Conservation (phyloP, 495 filamentous ascomycete genomes). For the Parathielavia hyrcaniae region DNA sequence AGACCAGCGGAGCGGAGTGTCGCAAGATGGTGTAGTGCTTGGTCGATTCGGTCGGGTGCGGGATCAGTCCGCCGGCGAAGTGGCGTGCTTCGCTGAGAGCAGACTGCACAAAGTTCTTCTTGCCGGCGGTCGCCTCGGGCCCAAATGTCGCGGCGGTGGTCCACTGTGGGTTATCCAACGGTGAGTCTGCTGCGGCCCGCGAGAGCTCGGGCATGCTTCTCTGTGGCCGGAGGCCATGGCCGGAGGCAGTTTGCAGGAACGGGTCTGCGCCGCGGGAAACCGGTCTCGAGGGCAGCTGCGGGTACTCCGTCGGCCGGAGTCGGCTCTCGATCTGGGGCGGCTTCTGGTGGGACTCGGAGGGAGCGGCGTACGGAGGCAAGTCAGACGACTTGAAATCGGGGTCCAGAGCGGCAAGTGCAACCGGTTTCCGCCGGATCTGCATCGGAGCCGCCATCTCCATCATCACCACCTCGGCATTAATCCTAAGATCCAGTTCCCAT, state of each 20-base stretch:
- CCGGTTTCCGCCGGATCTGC: slow-evolving; percentile 13
- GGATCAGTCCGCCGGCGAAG: slow-evolving; percentile 57
- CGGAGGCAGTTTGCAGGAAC: not conserved
- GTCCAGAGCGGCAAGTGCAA: not conserved
- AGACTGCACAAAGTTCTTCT: slow-evolving; percentile 34
- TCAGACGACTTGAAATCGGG: not conserved
- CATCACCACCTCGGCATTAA: not conserved
- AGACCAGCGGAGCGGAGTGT: slow-evolving; percentile 56
- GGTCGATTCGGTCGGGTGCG: slow-evolving; percentile 56
- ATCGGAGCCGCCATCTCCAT: not conserved
- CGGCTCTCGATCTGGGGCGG: slow-evolving; percentile 9
- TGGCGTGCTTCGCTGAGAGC: slow-evolving; percentile 54
- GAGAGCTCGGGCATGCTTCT: slow-evolving; percentile 16
- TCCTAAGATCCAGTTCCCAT: not conserved
- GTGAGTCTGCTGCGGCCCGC: not conserved
- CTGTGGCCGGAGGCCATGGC: slow-evolving; percentile 6
- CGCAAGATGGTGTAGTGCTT: slow-evolving; percentile 62
- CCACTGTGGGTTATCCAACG: not conserved
- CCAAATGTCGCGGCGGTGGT: slow-evolving; percentile 18
- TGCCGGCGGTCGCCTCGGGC: slow-evolving; percentile 1
- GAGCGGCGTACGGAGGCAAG: not conserved
- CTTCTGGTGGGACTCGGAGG: not conserved
- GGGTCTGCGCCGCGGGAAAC: slow-evolving; percentile 8
- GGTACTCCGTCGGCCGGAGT: not conserved
- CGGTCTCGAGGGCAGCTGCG: not conserved